Evolutionary conservation across 2,329 filamentous ascomycete species (phyloP), one percentile per base, ranked within the genome.

Genomic region (Pseudocercospora fijiensis): DNA sequence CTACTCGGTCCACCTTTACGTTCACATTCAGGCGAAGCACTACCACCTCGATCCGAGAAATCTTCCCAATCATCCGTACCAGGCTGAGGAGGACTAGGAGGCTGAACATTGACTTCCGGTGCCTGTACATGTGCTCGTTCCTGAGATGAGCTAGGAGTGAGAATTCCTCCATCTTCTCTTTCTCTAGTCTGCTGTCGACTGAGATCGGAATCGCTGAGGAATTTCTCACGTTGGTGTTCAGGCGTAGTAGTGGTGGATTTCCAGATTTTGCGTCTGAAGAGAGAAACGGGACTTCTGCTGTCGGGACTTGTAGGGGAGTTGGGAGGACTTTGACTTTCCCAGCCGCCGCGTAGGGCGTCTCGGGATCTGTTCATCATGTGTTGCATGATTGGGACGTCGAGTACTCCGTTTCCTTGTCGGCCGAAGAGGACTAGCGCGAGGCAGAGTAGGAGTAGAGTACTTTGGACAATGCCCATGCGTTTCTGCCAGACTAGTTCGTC

Each of bases 391-490:
- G 80, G 80, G 22, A 81, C 70, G 49, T 81, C 80, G 0, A 78
- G 66, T 8, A 74, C 71, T 4, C 74, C 72, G 28, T 64, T 72
- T 47, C 64, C 69, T 13, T 65, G 63, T 52, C 69, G 65, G n/a
- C 79, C 57, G 75, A 98, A 97, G 41, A 98, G 88, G 22, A 97
- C 91, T 0, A 99, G 83, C 0, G 90, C 88, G 9, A 99, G 85
- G 71, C 92, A 96, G 52, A 94, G 87, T 0, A 98, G 85, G 5
- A 98, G 85, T 8, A 99, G 84, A 4, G 96, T 86, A 52, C 90
- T 92, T 76, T 98, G 95, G 33, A 96, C 86, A 63, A 98, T 95
- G 4, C 91, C 91, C 87, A 98, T 96, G 65, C 94, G 86, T 78
- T 97, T 97, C 78, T 88, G 86, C 75, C 86, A 88, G 1, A 88